Evolutionary conservation across 169 alveolate species (phyloP), one percentile per base, ranked within the genome.

Genomic region (Besnoitia besnoiti): DNA sequence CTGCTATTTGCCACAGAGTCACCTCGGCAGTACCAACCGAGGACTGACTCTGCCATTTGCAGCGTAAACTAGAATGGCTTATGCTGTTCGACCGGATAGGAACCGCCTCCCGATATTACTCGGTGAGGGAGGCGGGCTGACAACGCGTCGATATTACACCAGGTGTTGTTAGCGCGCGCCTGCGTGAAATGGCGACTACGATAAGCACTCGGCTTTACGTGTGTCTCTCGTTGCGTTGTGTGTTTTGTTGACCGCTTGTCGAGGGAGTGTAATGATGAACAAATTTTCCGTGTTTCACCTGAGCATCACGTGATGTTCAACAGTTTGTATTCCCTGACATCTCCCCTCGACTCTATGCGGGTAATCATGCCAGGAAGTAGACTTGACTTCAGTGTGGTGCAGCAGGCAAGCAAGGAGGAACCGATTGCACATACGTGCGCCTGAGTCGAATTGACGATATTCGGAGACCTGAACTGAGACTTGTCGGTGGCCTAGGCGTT

Each of bases 71-170:
- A 42, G 10, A 67, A 16, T 33, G 80, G 47, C 67, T 37, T 85
- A 37, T 5, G 59, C 24, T n/a, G 88, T 80, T 88, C 55, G 93
- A 61, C 93, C 90, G 93, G 62, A 89, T 89, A 89, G 93, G 90
- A 90, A 79, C 90, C 90, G 59, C 88, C 82, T 59, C 80, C 35
- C 39, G 93, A 89, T 5, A 0, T 44, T 10, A 77, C 7, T 44
- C 47, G 79, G 79, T 89, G 93, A 89, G 33, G 89, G 89, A 79
- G 82, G 93, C 42, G 93, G 93, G 93, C 90, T 90, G 93, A 90
- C 93, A 76, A 85, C 85, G 93, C n/a, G 89, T 51, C 88, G 51
- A 35, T 89, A 89, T 40, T n/a, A n/a, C n/a, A n/a, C n/a, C n/a
- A n/a, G n/a, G n/a, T n/a, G n/a, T n/a, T n/a, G n/a, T n/a, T n/a